A percentile compares a stretch with the other conserved stretches of the same genome.
phyloP scores from a whole-genome alignment of 140 eudicot species.

The Erigeron philadelphicus region DNA sequence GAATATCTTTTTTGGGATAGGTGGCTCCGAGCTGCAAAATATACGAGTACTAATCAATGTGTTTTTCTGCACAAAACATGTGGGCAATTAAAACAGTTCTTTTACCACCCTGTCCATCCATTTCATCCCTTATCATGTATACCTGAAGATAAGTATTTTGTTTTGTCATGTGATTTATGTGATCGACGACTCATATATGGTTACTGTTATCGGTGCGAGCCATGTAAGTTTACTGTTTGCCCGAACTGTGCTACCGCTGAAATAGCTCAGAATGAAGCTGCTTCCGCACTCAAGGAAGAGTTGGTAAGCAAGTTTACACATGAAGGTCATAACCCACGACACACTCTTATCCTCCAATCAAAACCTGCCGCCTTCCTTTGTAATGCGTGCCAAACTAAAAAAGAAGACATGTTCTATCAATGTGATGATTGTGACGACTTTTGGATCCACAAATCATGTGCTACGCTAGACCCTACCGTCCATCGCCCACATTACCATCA shows the following conservation, averaged over 20 bases:
- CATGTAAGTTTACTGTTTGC: neutral
- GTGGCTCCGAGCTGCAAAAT: no score
- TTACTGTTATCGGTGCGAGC: neutral
- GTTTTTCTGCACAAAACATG: slow-evolving; percentile 5
- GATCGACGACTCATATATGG: neutral
- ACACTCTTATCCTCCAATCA: neutral
- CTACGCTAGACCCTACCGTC: neutral
- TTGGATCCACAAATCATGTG: slow-evolving; percentile 20
- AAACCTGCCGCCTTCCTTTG: neutral
- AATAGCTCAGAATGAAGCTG: neutral
- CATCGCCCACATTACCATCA: neutral
- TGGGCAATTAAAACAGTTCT: neutral
- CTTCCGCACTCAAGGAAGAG: neutral
- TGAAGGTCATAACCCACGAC: slow-evolving; percentile 10
- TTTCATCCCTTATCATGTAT: neutral
- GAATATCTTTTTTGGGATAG: no score
- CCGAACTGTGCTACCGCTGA: neutral
- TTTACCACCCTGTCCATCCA: neutral
- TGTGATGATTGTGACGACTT: slow-evolving; percentile 14
- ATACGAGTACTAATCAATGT: no score
- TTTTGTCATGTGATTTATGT: neutral
- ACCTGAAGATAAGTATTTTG: no score
- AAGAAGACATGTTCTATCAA: neutral
- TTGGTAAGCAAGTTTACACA: neutral
- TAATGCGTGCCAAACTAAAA: slow-evolving; percentile 10